Base-by-base conservation (phyloP, 2,329 filamentous ascomycete genomes). In the Metarhizium guizhouense region DNA sequence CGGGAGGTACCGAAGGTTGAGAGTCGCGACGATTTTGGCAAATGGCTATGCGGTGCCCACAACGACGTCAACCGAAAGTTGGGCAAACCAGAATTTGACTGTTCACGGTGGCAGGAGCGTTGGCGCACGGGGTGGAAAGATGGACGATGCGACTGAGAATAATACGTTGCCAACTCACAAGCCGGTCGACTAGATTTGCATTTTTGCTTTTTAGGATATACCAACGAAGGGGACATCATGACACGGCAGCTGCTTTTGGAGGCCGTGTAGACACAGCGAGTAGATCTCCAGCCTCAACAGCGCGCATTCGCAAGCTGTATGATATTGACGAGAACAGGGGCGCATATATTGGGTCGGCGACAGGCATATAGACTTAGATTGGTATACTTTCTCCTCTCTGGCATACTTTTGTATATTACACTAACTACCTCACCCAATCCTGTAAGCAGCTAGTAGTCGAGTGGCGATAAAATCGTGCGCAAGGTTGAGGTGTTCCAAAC, bases 61-160 rank as follows among this genome's bases (percentile, higher is more conserved):
- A 95, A 95, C 71, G 88, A 88, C 32, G 89, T 95, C 49, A 95
- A 95, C 70, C 77, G 78, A 58, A 97, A 96, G 76, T 71, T 99
- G 63, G 94, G 94, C 52, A 99, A 99, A 80, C 79, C 82, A 57
- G 80, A 81, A 63, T 99, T 99, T 73, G 91, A 99, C 77, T 99
- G 94, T 74, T 77, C 76, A 55, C 82, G 78, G 65, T 97, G 94
- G 93, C 86, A 96, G 70, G 89, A 97, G 78, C 82, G 94, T 69
- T 99, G 94, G 94, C 80, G 88, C 73, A 94, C 88, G 1, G 94
- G 94, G 0, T 96, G 88, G 86, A 83, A 82, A 68, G 85, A 86
- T 64, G 83, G 83, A 34, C 76, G 80, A 3, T 86, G 83, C 63
- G 82, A 83, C 60, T 84, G 58, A 67, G 63, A 40, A n/a, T 11